phyloP scores from a whole-genome alignment of 257 asterid genomes.

The Solanum okadae region DNA sequence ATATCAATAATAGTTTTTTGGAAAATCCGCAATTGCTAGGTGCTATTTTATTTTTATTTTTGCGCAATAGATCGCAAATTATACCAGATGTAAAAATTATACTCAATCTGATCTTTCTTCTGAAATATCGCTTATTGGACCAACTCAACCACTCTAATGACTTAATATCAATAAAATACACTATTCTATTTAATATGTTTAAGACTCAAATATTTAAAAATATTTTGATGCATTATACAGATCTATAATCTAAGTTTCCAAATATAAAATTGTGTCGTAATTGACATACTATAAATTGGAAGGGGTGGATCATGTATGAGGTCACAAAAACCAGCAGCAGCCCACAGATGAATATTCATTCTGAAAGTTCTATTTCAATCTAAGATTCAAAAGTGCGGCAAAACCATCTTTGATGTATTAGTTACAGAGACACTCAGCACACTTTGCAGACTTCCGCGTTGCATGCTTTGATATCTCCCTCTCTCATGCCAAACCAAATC shows the following conservation, averaged over 20 bases:
- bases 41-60: no score
- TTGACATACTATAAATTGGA: background rate
- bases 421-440: background rate
- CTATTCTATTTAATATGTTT: no score
- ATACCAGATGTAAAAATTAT: no score
- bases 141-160: no score
- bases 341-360: background rate
- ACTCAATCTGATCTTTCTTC: fast-evolving
- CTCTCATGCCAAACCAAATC: background rate
- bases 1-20: no score
- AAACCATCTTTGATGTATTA: background rate
- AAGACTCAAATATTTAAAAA: no score
- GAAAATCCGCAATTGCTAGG: no score
- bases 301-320: background rate
- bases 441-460: background rate
- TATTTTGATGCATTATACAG: no score
- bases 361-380: background rate
- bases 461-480: background rate
- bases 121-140: no score
- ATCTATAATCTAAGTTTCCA: no score
- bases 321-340: background rate
- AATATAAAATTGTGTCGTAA: background rate
- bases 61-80: no score
- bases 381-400: background rate
- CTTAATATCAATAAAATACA: no score